Conservation (phyloP, 768 basidiomycete species). For the Mycena amicta region DNA sequence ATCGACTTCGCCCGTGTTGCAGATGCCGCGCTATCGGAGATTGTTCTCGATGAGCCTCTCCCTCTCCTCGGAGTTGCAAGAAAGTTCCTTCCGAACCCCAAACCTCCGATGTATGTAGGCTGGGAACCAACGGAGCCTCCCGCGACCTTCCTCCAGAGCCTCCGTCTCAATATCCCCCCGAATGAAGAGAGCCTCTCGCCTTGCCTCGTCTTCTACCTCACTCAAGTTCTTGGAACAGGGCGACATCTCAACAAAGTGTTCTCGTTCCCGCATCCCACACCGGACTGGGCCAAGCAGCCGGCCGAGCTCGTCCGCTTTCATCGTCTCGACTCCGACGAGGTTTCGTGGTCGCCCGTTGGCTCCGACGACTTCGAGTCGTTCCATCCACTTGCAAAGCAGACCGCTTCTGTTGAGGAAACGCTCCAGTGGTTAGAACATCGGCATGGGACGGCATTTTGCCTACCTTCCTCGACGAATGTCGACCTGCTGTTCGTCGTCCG, state of each 20-base stretch:
- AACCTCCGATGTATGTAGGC: background rate
- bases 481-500: background rate
- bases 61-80: background rate
- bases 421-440: background rate
- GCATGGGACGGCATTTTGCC: background rate
- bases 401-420: background rate
- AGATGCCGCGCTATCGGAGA: background rate
- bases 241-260: background rate
- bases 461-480: background rate
- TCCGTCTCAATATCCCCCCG: background rate
- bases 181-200: background rate
- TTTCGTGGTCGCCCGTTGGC: background rate
- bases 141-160: background rate
- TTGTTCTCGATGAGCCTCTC: background rate
- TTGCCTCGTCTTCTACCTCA: background rate
- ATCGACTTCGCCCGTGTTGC: background rate
- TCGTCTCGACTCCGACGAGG: background rate
- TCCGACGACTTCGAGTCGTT: background rate
- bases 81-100: background rate
- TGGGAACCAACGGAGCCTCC: background rate
- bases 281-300: constrained; percentile 3
- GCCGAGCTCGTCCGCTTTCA: constrained; percentile 5
- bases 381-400: background rate
- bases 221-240: background rate
- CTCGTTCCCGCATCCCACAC: constrained; percentile 1